Evolutionary conservation across 352 stramenopile species (phyloP).

Genomic region (Globisporangium polare): DNA sequence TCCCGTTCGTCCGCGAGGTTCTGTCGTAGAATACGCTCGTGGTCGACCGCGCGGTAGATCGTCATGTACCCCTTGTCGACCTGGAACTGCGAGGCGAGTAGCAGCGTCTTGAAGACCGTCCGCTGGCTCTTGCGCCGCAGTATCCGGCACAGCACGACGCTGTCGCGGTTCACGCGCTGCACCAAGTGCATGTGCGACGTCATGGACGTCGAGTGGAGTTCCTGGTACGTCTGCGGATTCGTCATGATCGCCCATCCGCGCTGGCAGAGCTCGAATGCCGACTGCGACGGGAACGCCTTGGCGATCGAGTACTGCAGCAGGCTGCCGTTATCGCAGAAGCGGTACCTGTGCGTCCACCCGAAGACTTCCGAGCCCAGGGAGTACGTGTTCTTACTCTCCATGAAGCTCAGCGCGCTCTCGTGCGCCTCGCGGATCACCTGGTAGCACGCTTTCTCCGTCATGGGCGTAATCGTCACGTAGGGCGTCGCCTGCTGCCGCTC

Average conservation of each 20-base stretch:
- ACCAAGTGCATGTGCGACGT: constrained; percentile 25
- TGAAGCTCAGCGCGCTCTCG: constrained; percentile 20
- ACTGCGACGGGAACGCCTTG: constrained; percentile 28
- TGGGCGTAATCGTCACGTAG: constrained; percentile 16
- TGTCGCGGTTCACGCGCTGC: constrained; percentile 35
- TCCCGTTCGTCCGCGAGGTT: constrained; percentile 17
- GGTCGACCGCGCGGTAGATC: constrained; percentile 33
- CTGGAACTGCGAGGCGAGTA: constrained; percentile 35
- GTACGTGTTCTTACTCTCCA: constrained; percentile 19
- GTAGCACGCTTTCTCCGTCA: constrained; percentile 25
- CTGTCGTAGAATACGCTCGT: constrained; percentile 15
- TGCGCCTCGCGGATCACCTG: constrained; percentile 37
- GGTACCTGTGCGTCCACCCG: constrained; percentile 35
- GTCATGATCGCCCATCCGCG: constrained; percentile 37
- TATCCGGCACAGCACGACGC: constrained; percentile 32
- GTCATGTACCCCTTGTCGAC: constrained; percentile 27
- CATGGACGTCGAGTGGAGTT: constrained; percentile 31
- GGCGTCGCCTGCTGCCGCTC: background rate
- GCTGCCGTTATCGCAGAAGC: constrained; percentile 15
- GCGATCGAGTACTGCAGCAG: constrained; percentile 33
- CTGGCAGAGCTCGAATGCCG: constrained; percentile 22
- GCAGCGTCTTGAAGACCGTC: constrained; percentile 29
- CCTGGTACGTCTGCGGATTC: constrained; percentile 22
- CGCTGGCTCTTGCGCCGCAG: constrained; percentile 22
- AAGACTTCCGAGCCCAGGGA: constrained; percentile 28